These are phyloP conservation scores for Sporothrix sp. DNA, from an alignment of 2,329 filamentous ascomycete genomes.

Conservation along the genomic window DNA sequence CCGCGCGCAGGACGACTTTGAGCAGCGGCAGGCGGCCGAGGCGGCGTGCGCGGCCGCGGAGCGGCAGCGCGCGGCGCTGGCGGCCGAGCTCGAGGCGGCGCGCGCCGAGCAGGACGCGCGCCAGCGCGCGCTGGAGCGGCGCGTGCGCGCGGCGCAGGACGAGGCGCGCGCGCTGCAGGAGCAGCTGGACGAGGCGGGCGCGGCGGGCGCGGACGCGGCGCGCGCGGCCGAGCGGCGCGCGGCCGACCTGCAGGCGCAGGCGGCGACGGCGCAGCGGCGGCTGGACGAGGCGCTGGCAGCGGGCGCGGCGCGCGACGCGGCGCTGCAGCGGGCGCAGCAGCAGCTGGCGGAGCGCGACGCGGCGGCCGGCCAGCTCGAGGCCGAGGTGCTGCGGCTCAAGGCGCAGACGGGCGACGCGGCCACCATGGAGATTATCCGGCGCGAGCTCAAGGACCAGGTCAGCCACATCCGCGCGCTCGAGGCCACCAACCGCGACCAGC, in stretches of 20 bases:
- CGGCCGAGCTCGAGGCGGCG: constrained; percentile 42
- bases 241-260: constrained; percentile 44
- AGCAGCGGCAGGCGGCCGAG: constrained; percentile 52
- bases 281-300: constrained; percentile 53
- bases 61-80: constrained; percentile 40
- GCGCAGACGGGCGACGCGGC: constrained; percentile 81
- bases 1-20: constrained; percentile 78
- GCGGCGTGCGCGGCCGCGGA: constrained; percentile 40
- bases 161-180: constrained; percentile 67
- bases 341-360: constrained; percentile 59
- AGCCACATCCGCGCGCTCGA: constrained; percentile 83
- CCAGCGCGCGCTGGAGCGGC: constrained; percentile 57
- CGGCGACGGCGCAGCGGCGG: constrained; percentile 36
- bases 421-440: constrained; percentile 73
- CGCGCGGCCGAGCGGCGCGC: constrained; percentile 47
- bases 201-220: constrained; percentile 58
- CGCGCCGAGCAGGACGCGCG: constrained; percentile 43
- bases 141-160: constrained; percentile 61
- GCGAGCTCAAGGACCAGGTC: constrained; percentile 84
- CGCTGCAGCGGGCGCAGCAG: constrained; percentile 52
- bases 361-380: constrained; percentile 65
- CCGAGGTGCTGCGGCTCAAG: constrained; percentile 73
- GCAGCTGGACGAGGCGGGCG: constrained; percentile 63
- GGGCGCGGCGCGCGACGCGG: constrained; percentile 42
- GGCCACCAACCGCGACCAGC: constrained; percentile 67